A percentile compares a stretch with the other conserved stretches of the same genome.
Evolutionary conservation across 805 yeast species (phyloP).

Genomic region (Vanderwaltozyma yarrowii): DNA sequence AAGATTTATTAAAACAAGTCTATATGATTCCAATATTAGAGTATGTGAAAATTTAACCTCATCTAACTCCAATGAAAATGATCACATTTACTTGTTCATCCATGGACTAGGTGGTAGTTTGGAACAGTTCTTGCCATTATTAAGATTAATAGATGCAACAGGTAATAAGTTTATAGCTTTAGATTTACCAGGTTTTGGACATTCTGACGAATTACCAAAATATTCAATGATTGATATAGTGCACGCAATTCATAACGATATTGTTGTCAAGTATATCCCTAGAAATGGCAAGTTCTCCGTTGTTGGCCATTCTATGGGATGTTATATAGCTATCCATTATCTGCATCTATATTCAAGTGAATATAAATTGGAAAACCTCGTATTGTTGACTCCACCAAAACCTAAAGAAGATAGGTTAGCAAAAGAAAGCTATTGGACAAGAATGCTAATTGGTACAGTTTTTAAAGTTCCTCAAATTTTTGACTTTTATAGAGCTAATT

Average conservation of each 20-base stretch:
- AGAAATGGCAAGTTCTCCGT: not conserved
- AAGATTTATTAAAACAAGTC: slow-evolving; percentile 4
- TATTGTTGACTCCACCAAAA: slow-evolving; percentile 43
- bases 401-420: slow-evolving; percentile 12
- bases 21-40: slow-evolving; percentile 7
- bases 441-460: slow-evolving; percentile 8
- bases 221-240: slow-evolving; percentile 15
- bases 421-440: slow-evolving; percentile 8
- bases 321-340: slow-evolving; percentile 42
- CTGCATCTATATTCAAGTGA: slow-evolving; percentile 24
- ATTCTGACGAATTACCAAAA: slow-evolving; percentile 19
- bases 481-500: slow-evolving; percentile 20
- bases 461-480: slow-evolving; percentile 18
- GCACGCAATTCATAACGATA: not conserved
- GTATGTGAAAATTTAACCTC: slow-evolving; percentile 17
- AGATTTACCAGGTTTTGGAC: slow-evolving; percentile 88
- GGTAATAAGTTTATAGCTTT: slow-evolving; percentile 56
- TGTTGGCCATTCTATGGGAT: slow-evolving; percentile 69
- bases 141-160: slow-evolving; percentile 47
- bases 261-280: not conserved
- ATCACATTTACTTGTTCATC: slow-evolving; percentile 47
- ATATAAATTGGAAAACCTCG: slow-evolving; percentile 8
- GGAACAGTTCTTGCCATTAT: slow-evolving; percentile 70
- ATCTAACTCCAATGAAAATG: not conserved
- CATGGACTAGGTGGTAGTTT: slow-evolving; percentile 91